These are phyloP conservation scores for Clitopilus hobsonii DNA, from an alignment of 768 basidiomycete species.

Conservation along the genomic window DNA sequence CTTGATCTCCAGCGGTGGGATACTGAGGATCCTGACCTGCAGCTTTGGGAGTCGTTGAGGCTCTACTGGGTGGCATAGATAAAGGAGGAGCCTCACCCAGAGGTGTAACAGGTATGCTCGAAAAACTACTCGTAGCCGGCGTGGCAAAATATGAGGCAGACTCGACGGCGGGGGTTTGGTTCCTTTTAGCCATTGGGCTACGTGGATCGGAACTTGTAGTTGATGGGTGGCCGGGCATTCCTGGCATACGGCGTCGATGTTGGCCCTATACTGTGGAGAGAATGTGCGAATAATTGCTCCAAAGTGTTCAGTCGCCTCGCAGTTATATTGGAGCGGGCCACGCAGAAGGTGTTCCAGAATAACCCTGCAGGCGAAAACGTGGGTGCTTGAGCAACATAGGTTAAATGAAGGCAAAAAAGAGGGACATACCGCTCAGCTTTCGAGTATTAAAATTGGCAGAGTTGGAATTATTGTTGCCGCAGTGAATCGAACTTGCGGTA, in stretches of 20 bases:
- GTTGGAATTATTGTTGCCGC: background rate
- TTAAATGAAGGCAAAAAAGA: background rate
- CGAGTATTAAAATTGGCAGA: background rate
- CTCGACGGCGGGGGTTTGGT: background rate
- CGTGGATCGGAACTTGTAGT: background rate
- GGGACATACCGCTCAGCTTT: background rate
- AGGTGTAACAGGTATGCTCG: background rate
- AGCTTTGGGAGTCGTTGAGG: background rate
- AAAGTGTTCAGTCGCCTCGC: background rate
- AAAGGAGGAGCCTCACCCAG: background rate
- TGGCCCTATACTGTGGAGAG: background rate
- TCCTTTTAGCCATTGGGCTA: slow-evolving; percentile 1
- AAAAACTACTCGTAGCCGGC: background rate
- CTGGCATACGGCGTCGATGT: background rate
- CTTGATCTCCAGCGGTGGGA: slow-evolving; percentile 5
- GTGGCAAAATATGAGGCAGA: background rate
- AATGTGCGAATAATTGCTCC: background rate
- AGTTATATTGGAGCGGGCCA: background rate
- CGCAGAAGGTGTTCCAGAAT: background rate
- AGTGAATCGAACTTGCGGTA: background rate
- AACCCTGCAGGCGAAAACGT: background rate
- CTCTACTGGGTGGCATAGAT: background rate
- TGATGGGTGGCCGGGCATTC: background rate
- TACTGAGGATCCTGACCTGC: background rate
- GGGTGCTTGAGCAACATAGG: background rate